Conservation (phyloP, 2,329 filamentous ascomycete genomes). For the Aspergillus sp. region DNA sequence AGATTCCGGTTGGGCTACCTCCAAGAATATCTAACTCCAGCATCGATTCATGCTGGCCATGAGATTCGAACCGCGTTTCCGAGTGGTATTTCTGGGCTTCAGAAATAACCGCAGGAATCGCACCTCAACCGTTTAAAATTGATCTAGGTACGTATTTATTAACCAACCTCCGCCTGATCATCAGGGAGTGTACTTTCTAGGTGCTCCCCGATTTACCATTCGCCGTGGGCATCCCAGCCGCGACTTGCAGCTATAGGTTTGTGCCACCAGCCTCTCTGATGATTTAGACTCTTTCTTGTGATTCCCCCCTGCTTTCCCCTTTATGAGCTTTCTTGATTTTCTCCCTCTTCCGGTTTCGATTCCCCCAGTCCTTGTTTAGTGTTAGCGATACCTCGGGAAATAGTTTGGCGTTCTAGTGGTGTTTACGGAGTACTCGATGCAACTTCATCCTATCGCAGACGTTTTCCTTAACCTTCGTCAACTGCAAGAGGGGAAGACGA, state of each 20-base stretch:
- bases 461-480: background rate
- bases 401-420: constrained; percentile 10
- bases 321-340: background rate
- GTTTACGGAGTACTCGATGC: background rate
- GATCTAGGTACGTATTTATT: constrained; percentile 21
- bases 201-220: background rate
- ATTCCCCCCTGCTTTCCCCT: background rate
- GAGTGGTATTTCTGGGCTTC: background rate
- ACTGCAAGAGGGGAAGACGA: background rate
- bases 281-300: background rate
- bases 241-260: constrained; percentile 20
- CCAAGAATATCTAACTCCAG: constrained; percentile 10
- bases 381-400: constrained; percentile 18
- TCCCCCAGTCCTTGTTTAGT: constrained; percentile 3
- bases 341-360: background rate
- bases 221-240: background rate
- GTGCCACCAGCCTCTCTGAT: constrained; percentile 14
- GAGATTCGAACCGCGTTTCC: background rate
- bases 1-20: background rate
- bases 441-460: background rate
- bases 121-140: background rate
- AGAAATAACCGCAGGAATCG: background rate
- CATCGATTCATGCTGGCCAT: constrained; percentile 7
- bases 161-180: background rate
- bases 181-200: constrained; percentile 1